Evolutionary conservation across 345 rosid species (phyloP).

Genomic region (Aethionema arabicum): DNA sequence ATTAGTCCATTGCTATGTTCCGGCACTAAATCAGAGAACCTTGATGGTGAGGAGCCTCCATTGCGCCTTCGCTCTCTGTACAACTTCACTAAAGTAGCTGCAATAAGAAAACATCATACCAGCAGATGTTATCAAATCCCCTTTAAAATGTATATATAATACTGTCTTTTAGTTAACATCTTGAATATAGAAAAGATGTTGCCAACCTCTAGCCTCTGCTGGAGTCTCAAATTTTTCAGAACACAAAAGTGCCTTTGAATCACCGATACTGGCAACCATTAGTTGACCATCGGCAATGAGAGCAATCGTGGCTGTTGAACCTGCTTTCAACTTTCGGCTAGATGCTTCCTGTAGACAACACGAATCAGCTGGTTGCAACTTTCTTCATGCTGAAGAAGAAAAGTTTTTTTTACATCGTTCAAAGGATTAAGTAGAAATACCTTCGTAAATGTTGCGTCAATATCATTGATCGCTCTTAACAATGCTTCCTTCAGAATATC

Average conservation of each 20-base stretch:
- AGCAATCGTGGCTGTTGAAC: conserved; percentile 80
- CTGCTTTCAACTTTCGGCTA: conserved; percentile 55
- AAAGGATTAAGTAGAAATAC: conserved; percentile 30
- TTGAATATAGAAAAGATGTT: conserved; percentile 23
- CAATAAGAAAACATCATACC: conserved; percentile 33
- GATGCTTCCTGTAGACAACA: conserved; percentile 57
- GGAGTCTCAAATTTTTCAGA: conserved; percentile 79
- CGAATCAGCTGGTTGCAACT: not conserved
- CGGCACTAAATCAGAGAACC: conserved; percentile 45
- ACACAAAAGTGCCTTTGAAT: conserved; percentile 90
- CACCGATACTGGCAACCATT: conserved; percentile 87
- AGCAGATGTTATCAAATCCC: conserved; percentile 11
- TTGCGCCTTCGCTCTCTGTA: conserved; percentile 64
- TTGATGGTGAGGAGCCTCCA: conserved; percentile 47
- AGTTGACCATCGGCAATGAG: conserved; percentile 76
- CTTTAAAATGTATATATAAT: not conserved
- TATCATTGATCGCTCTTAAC: conserved; percentile 80
- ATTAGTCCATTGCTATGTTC: conserved; percentile 47
- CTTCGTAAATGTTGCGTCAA: conserved; percentile 82
- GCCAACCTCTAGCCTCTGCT: conserved; percentile 77
- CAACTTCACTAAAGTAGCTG: conserved; percentile 71
- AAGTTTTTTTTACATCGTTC: not conserved
- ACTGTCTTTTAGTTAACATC: not conserved
- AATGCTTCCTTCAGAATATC: conserved; percentile 85
- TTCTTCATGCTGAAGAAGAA: not conserved